These are phyloP conservation scores for Piper longum DNA, from an alignment of 164 flowering plant species.

Conservation along the genomic window DNA sequence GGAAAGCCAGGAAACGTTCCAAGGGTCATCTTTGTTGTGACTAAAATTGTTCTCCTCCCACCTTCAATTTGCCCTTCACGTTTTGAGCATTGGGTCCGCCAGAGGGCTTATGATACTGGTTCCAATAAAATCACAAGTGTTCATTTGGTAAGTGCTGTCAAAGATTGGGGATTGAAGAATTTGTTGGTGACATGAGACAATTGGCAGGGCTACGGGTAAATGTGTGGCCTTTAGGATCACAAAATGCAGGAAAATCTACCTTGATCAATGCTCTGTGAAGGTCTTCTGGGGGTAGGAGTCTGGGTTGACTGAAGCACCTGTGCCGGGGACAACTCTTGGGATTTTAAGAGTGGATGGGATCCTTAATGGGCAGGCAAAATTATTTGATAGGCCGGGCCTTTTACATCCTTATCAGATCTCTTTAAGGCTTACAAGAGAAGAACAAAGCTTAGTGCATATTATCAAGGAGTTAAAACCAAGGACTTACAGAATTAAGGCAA, in stretches of 20 bases:
- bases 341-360: slow-evolving; percentile 81
- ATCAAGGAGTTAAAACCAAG: slow-evolving; percentile 83
- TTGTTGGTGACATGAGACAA: slow-evolving; percentile 48
- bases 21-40: slow-evolving; percentile 67
- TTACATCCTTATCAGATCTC: slow-evolving; percentile 76
- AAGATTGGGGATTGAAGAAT: slow-evolving; percentile 77
- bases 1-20: slow-evolving; percentile 87
- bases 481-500: slow-evolving; percentile 78
- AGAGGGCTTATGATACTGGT: slow-evolving; percentile 73
- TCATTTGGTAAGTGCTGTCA: slow-evolving; percentile 77
- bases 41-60: slow-evolving; percentile 81
- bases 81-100: slow-evolving; percentile 85
- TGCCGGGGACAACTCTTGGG: slow-evolving; percentile 93
- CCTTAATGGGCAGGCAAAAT: slow-evolving; percentile 62
- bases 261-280: slow-evolving; percentile 75
- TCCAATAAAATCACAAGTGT: slow-evolving; percentile 51
- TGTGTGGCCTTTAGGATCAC: slow-evolving; percentile 94
- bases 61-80: slow-evolving; percentile 38
- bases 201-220: slow-evolving; percentile 70
- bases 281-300: slow-evolving; percentile 35
- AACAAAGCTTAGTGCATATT: slow-evolving; percentile 69
- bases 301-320: slow-evolving; percentile 83
- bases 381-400: slow-evolving; percentile 93
- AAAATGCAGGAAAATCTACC: slow-evolving; percentile 92
- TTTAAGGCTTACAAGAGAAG: slow-evolving; percentile 75